phyloP scores from a whole-genome alignment of 2,329 filamentous ascomycete species.

The Aureobasidium pullulans region DNA sequence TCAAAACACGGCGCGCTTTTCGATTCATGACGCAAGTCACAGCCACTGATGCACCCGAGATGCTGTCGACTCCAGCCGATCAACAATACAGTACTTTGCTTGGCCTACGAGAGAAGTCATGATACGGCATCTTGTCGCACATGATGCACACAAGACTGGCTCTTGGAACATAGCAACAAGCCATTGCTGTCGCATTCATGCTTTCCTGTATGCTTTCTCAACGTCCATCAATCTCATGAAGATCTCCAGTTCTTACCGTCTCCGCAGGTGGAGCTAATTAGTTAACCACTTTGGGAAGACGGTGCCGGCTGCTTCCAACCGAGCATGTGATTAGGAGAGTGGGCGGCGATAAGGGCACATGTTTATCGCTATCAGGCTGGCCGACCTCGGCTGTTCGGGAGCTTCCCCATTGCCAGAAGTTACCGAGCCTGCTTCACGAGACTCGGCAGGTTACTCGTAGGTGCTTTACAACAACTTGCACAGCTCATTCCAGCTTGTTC shows the following conservation, averaged over 20 bases:
- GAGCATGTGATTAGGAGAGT: not conserved
- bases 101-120: not conserved
- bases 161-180: not conserved
- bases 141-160: not conserved
- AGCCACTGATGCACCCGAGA: not conserved
- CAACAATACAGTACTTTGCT: not conserved
- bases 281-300: not conserved
- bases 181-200: not conserved
- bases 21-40: not conserved
- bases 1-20: conserved; percentile 5
- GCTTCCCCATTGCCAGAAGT: not conserved
- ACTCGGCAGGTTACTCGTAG: not conserved
- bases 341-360: not conserved
- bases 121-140: not conserved
- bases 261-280: not conserved
- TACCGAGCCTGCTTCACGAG: not conserved
- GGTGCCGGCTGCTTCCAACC: not conserved
- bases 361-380: not conserved
- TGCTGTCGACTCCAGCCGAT: not conserved
- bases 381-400: conserved; percentile 7
- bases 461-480: not conserved
- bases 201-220: not conserved
- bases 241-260: not conserved
- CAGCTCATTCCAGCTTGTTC: not conserved
- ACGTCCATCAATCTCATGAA: not conserved